Conservation (phyloP, 1,284 basidiomycete species). For the Tilletia caries region DNA sequence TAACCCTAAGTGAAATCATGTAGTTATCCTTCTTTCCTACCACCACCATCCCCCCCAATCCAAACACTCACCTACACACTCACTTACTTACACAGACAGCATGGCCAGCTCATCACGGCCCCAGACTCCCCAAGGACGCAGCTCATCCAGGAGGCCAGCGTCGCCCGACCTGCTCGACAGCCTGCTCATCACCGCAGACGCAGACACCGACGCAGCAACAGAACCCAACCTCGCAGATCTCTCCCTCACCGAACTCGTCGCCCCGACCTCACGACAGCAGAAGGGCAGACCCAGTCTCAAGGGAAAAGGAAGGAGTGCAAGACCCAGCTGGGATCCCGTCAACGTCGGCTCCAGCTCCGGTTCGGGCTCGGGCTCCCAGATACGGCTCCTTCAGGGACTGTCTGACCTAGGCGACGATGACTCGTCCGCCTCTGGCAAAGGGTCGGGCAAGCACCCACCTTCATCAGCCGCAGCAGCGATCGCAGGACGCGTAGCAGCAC, state of each 20-base stretch:
- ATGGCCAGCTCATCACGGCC: no score
- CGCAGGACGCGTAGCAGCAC: not conserved
- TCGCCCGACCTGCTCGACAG: slow-evolving; percentile 12
- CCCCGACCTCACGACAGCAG: not conserved
- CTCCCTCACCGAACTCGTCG: slow-evolving; percentile 10
- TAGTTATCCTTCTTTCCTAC: no score
- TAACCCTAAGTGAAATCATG: no score
- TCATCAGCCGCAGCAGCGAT: not conserved
- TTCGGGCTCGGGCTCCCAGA: not conserved
- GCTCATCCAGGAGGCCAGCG: not conserved
- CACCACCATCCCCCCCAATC: no score
- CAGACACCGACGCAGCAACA: not conserved
- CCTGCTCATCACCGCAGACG: not conserved
- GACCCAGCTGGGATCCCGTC: slow-evolving; percentile 7
- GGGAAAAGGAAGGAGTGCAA: not conserved
- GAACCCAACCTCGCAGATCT: slow-evolving; percentile 5
- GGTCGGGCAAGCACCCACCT: not conserved
- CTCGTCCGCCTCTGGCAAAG: not conserved
- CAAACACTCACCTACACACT: no score
- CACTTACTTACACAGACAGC: no score
- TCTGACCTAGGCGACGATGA: not conserved
- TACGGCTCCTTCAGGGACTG: not conserved
- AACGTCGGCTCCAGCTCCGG: no score
- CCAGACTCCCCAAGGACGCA: no score
- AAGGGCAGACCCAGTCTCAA: not conserved